Base-by-base conservation (phyloP, 1,284 basidiomycete species). In the Irpex sp. region DNA sequence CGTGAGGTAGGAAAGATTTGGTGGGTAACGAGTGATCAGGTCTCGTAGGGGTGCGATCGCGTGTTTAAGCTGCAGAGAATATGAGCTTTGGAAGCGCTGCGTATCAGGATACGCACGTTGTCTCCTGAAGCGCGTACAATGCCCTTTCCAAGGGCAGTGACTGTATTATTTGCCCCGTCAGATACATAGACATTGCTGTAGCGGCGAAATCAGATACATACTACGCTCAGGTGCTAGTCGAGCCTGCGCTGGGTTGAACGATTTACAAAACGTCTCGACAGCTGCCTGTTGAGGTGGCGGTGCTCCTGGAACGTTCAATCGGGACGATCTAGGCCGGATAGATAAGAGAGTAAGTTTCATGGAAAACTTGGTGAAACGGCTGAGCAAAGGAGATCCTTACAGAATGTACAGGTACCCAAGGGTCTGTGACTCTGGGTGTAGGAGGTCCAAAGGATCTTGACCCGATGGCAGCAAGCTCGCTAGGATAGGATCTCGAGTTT, bases 331-430 rank as follows among this genome's bases (percentile, higher is more conserved):
- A 68, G 6, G 15, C 17, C 17, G 2, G 1, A 60, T 57, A 15
- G 62, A 58, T 56, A 59, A 63, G 11, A 65, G 65, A 59, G 15
- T 15, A 33, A 46, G 15, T 64, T 15, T 11, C n/a, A 17, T 9
- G 21, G 19, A 31, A 19, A 26, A 63, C 61, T 58, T 15, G 13
- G 7, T 50, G 17, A n/a, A 2, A 1, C 19, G 33, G 60, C 39
- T 43, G 39, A 43, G 39, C 6, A 2, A 11, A 43, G 61, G 13
- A 15, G 26, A 65, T 8, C 46, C 88, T 75, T 68, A 92, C 90
- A 93, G 71, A 49, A 93, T 87, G 68, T 86, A 88, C 37, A 93
- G 73, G 50, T 83, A 81, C 0, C 86, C 89, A 4, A 92, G 71
- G 0, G 89, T 88, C 71, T 90, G 82, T 46, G 70, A 70, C 37